These are phyloP conservation scores for Claviceps quebecensis DNA, from an alignment of 2,329 filamentous ascomycete genomes.

Conservation along the genomic window DNA sequence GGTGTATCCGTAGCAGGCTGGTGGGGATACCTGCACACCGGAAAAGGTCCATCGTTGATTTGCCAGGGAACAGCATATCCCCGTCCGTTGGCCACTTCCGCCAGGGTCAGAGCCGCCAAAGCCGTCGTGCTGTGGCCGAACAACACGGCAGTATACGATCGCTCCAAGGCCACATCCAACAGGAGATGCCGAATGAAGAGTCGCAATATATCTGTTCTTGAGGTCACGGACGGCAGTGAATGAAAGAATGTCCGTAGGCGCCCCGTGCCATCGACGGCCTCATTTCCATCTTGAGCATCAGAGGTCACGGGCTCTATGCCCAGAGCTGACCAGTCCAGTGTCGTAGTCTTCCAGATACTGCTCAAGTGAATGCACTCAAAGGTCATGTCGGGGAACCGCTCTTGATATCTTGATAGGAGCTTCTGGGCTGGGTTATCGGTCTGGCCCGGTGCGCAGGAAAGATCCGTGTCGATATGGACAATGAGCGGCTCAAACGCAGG, in stretches of 20 bases:
- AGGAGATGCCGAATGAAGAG: conserved; percentile 62
- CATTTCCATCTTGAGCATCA: not conserved
- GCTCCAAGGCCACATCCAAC: conserved; percentile 44
- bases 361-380: conserved; percentile 53
- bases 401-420: conserved; percentile 38
- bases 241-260: conserved; percentile 42
- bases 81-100: conserved; percentile 81
- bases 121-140: conserved; percentile 79
- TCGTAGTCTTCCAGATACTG: conserved; percentile 37
- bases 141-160: conserved; percentile 55
- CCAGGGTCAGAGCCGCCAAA: conserved; percentile 71
- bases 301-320: conserved; percentile 7
- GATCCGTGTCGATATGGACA: conserved; percentile 37
- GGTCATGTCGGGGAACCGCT: conserved; percentile 50
- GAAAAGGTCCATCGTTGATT: conserved; percentile 55
- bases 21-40: conserved; percentile 17
- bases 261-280: conserved; percentile 18
- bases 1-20: conserved; percentile 11
- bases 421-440: conserved; percentile 21
- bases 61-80: conserved; percentile 74
- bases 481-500: conserved; percentile 54
- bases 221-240: conserved; percentile 57
- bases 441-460: conserved; percentile 10
- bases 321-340: conserved; percentile 40
- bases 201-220: conserved; percentile 57